A percentile compares a stretch with the other conserved stretches of the same genome.
Conservation (phyloP, 1,284 basidiomycete genomes). For the Cronartium quercuum region DNA sequence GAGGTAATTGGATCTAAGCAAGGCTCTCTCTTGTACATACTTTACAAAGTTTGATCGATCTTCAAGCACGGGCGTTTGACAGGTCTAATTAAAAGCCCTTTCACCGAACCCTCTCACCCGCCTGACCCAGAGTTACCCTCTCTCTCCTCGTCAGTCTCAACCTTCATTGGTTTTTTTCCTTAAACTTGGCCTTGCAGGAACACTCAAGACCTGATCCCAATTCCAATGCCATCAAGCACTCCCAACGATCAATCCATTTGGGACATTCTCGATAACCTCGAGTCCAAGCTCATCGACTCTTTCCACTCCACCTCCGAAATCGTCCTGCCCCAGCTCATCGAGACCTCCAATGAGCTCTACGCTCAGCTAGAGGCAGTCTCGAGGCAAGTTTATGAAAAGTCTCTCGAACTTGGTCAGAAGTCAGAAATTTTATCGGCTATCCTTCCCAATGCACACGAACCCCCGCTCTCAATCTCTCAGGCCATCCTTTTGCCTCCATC, state of each 20-base stretch:
- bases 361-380: not conserved
- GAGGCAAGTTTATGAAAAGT: not conserved
- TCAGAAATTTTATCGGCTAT: not conserved
- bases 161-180: not conserved
- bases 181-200: not conserved
- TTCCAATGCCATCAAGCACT: not conserved
- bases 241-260: conserved; percentile 14
- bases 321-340: conserved; percentile 1
- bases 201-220: too few relatives aligned
- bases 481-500: not conserved
- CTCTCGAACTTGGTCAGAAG: not conserved
- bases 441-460: not conserved
- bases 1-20: too few relatives aligned
- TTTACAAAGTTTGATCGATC: not conserved
- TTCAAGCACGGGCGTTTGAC: not conserved
- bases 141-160: not conserved
- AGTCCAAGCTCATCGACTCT: conserved; percentile 1
- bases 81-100: not conserved
- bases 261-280: conserved; percentile 11
- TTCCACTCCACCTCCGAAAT: not conserved
- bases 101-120: not conserved
- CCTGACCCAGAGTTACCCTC: not conserved
- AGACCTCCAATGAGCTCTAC: conserved; percentile 19
- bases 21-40: too few relatives aligned
- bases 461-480: too few relatives aligned